Evolutionary conservation across 441 rosid genomes (phyloP).

Genomic region (Isatis lusitanica): DNA sequence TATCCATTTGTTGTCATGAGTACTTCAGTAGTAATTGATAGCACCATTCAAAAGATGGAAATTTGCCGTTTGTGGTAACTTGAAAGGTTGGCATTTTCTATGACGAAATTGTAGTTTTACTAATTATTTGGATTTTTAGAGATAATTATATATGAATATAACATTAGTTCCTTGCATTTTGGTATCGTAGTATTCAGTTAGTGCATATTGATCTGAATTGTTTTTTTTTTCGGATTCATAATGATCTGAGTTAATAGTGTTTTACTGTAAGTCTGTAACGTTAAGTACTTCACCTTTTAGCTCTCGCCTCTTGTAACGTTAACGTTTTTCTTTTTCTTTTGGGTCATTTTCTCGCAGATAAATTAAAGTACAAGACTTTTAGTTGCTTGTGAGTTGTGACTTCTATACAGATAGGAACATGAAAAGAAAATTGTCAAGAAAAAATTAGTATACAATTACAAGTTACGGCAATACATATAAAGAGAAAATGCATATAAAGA

Average conservation of each 20-base stretch:
- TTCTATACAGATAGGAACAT: not conserved
- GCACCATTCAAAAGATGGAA: not conserved
- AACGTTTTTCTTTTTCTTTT: no score
- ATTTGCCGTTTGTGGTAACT: not conserved
- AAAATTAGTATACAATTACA: slow-evolving; percentile 16
- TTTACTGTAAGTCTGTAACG: not conserved
- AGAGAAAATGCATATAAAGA: slow-evolving; percentile 22
- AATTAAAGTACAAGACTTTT: not conserved
- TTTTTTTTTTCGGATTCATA: no score
- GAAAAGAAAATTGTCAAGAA: slow-evolving; percentile 2
- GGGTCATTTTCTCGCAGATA: slow-evolving; percentile 2
- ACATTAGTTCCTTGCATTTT: not conserved
- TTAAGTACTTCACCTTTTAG: not conserved
- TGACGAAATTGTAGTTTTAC: not conserved
- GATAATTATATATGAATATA: not conserved
- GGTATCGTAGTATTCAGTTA: not conserved
- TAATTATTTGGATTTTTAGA: not conserved
- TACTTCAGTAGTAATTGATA: not conserved
- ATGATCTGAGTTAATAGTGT: not conserved
- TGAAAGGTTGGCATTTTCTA: not conserved
- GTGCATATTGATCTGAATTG: not conserved
- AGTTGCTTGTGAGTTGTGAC: slow-evolving; percentile 18
- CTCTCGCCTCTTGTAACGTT: not conserved
- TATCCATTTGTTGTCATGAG: not conserved
- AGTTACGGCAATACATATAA: slow-evolving; percentile 19